Conservation (phyloP, 1,284 basidiomycete species). For the Trametes hirsuta region DNA sequence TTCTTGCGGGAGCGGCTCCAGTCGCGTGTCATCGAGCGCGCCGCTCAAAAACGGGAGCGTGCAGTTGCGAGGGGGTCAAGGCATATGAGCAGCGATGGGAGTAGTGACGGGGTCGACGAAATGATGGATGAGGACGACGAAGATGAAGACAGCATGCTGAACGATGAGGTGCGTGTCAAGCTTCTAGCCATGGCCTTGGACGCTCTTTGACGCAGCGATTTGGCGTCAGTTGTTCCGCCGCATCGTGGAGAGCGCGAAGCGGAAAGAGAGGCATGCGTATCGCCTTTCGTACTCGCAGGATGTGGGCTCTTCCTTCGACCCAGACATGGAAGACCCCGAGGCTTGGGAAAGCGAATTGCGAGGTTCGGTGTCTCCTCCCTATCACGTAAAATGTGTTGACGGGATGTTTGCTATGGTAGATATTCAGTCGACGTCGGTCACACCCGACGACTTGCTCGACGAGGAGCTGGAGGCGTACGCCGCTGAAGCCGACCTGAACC, state of each 20-base stretch:
- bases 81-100: slow-evolving; percentile 38
- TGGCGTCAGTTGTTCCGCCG: slow-evolving; percentile 61
- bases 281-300: slow-evolving; percentile 65
- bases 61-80: slow-evolving; percentile 43
- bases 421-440: slow-evolving; percentile 22
- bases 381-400: not conserved
- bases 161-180: slow-evolving; percentile 58
- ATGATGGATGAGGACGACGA: slow-evolving; percentile 54
- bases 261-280: slow-evolving; percentile 53
- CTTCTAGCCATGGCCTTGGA: not conserved
- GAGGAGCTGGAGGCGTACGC: slow-evolving; percentile 65
- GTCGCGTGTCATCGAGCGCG: slow-evolving; percentile 61
- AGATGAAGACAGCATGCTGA: slow-evolving; percentile 51
- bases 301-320: slow-evolving; percentile 75
- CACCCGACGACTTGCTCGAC: slow-evolving; percentile 52
- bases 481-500: slow-evolving; percentile 56
- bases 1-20: slow-evolving; percentile 66
- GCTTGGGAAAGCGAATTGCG: slow-evolving; percentile 60
- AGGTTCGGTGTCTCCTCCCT: slow-evolving; percentile 33
- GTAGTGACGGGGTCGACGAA: slow-evolving; percentile 57
- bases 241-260: slow-evolving; percentile 56
- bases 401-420: not conserved
- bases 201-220: not conserved
- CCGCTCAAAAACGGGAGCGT: slow-evolving; percentile 53
- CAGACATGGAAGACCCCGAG: slow-evolving; percentile 61